Evolutionary conservation across 2,329 filamentous ascomycete genomes (phyloP).

Genomic region (Fusarium sp.): DNA sequence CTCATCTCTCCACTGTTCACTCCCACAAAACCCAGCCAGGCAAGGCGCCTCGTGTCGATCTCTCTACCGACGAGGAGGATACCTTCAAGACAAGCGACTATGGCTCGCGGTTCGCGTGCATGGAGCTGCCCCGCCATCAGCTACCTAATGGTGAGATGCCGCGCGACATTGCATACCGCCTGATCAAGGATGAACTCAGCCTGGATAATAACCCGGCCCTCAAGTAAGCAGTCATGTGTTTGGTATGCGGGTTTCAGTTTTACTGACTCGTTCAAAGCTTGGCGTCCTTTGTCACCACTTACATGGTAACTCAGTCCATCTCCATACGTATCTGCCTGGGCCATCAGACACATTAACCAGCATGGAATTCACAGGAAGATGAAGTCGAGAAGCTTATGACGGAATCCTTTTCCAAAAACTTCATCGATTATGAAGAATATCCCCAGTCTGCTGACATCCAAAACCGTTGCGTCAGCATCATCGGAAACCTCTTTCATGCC

Average conservation of each 20-base stretch:
- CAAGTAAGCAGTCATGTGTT: conserved; percentile 61
- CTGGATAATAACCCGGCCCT: conserved; percentile 90
- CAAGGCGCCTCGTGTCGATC: conserved; percentile 51
- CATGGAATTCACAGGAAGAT: conserved; percentile 68
- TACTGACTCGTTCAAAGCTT: conserved; percentile 59
- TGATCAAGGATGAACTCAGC: conserved; percentile 94
- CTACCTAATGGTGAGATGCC: conserved; percentile 94
- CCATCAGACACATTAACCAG: neutral
- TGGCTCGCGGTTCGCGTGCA: conserved; percentile 79
- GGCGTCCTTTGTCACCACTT: conserved; percentile 92
- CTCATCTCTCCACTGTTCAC: conserved; percentile 55
- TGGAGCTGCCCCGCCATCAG: conserved; percentile 79
- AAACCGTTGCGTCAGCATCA: conserved; percentile 90
- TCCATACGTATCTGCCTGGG: neutral
- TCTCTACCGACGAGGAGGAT: conserved; percentile 57
- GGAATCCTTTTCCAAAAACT: conserved; percentile 91
- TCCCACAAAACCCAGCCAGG: conserved; percentile 44
- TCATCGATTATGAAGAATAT: conserved; percentile 88
- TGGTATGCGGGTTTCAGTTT: neutral
- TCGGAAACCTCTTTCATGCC: conserved; percentile 85
- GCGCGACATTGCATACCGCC: conserved; percentile 83
- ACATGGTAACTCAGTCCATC: conserved; percentile 69
- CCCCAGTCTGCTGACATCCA: conserved; percentile 83
- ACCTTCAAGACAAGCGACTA: conserved; percentile 81
- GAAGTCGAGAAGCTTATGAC: conserved; percentile 95